A percentile compares a stretch with the other conserved stretches of the same genome.
Conservation (phyloP, 176 grass and related monocot species). For the Eleusine indica region DNA sequence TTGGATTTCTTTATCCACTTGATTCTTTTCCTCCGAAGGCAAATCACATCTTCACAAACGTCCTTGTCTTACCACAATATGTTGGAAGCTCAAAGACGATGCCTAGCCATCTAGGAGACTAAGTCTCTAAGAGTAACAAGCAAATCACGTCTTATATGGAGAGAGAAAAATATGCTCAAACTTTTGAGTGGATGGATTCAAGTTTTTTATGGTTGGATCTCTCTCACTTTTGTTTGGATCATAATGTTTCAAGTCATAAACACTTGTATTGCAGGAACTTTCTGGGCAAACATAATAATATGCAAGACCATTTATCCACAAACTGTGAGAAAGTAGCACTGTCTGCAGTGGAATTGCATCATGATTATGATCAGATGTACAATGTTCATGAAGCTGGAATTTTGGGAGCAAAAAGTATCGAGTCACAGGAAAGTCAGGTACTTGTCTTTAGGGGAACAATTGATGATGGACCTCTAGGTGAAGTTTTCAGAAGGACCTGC, state of each 20-base stretch:
- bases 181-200: too few relatives aligned
- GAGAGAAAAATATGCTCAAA: too few relatives aligned
- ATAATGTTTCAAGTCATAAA: constrained; percentile 10
- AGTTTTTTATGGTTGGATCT: too few relatives aligned
- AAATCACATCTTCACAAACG: too few relatives aligned
- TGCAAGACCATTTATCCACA: constrained; percentile 30
- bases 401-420: constrained; percentile 26
- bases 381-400: constrained; percentile 14
- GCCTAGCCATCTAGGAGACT: too few relatives aligned
- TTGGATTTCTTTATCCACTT: too few relatives aligned
- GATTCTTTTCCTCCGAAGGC: too few relatives aligned
- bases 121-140: too few relatives aligned
- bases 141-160: too few relatives aligned
- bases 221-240: too few relatives aligned
- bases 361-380: constrained; percentile 45
- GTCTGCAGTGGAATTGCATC: constrained; percentile 50
- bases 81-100: too few relatives aligned
- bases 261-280: constrained; percentile 53
- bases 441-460: constrained; percentile 67
- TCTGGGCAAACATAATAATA: constrained; percentile 48
- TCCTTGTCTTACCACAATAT: too few relatives aligned
- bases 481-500: constrained; percentile 70
- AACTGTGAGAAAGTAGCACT: constrained; percentile 46
- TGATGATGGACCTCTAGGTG: constrained; percentile 81
- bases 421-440: constrained; percentile 36